Evolutionary conservation across 352 stramenopile genomes (phyloP).

Genomic region (Blastocystis hominis): DNA sequence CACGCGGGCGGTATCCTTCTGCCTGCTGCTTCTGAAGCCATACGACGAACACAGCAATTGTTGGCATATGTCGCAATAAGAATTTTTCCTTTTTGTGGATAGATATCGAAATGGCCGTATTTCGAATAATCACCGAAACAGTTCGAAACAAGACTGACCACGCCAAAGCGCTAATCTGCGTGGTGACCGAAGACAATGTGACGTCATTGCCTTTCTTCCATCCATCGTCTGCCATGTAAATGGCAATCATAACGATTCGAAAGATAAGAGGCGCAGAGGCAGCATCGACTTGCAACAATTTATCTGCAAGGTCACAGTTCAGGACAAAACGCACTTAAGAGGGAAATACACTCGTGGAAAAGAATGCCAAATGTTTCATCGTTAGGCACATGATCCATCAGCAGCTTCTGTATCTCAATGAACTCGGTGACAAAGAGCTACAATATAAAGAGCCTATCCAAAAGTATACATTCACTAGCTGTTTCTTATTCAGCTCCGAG

Average conservation of each 20-base stretch:
- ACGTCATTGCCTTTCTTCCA: neutral
- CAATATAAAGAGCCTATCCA: neutral
- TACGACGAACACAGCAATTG: neutral
- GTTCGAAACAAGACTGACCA: neutral
- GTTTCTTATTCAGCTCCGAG: neutral
- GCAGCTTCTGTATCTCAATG: neutral
- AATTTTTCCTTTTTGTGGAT: neutral
- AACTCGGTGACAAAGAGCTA: neutral
- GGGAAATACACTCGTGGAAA: neutral
- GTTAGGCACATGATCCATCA: neutral
- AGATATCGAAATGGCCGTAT: neutral
- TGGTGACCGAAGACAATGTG: neutral
- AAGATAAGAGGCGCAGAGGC: neutral
- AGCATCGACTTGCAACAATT: neutral
- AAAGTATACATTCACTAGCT: neutral
- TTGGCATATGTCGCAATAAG: neutral
- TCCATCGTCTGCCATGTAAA: neutral
- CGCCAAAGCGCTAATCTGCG: neutral
- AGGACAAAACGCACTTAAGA: neutral
- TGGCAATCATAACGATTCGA: constrained; percentile 27
- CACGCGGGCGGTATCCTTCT: neutral
- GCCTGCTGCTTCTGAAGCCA: constrained; percentile 36
- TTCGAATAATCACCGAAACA: neutral
- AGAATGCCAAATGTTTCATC: neutral
- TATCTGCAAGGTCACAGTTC: neutral